Percentiles rank a stretch among this genome's conserved stretches.
Evolutionary conservation across 495 filamentous ascomycete genomes (phyloP).

Genomic region (Chaetomium cochliodes): DNA sequence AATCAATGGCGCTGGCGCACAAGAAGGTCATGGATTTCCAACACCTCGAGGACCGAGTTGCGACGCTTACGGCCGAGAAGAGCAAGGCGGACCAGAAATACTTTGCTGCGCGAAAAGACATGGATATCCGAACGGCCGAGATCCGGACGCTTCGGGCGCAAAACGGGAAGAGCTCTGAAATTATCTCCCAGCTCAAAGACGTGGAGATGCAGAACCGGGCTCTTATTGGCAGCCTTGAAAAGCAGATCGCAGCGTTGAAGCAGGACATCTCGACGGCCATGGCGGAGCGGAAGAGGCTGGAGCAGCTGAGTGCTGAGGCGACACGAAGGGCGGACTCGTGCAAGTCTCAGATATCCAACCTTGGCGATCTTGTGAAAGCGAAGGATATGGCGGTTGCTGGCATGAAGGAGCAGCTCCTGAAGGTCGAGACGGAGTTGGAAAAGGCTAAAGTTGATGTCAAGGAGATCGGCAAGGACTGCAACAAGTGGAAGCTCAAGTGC

Average conservation of each 20-base stretch:
- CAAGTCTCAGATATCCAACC: conserved; percentile 72
- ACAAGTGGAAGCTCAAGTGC: conserved; percentile 77
- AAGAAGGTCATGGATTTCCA: conserved; percentile 78
- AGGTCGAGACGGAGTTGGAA: conserved; percentile 67
- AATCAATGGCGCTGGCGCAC: conserved; percentile 74
- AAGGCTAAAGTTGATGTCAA: conserved; percentile 68
- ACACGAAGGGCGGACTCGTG: conserved; percentile 65
- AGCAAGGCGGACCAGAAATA: conserved; percentile 97
- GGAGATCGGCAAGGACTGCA: conserved; percentile 70
- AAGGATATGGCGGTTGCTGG: conserved; percentile 68
- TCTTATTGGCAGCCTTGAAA: conserved; percentile 80
- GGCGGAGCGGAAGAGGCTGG: conserved; percentile 65
- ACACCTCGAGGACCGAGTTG: conserved; percentile 74
- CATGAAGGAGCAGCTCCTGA: conserved; percentile 56
- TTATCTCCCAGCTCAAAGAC: conserved; percentile 89
- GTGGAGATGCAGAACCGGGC: conserved; percentile 62
- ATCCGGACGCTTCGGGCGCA: conserved; percentile 73
- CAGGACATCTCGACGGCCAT: conserved; percentile 66
- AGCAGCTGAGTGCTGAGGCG: conserved; percentile 67
- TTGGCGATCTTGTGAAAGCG: conserved; percentile 65
- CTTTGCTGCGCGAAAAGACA: conserved; percentile 89
- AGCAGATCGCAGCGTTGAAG: conserved; percentile 78
- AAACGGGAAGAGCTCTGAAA: conserved; percentile 86
- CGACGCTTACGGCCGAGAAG: conserved; percentile 78
- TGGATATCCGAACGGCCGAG: conserved; percentile 75